A percentile compares a stretch with the other conserved stretches of the same genome.
Conservation (phyloP, 2,329 filamentous ascomycete species). For the Penicillium sp. region DNA sequence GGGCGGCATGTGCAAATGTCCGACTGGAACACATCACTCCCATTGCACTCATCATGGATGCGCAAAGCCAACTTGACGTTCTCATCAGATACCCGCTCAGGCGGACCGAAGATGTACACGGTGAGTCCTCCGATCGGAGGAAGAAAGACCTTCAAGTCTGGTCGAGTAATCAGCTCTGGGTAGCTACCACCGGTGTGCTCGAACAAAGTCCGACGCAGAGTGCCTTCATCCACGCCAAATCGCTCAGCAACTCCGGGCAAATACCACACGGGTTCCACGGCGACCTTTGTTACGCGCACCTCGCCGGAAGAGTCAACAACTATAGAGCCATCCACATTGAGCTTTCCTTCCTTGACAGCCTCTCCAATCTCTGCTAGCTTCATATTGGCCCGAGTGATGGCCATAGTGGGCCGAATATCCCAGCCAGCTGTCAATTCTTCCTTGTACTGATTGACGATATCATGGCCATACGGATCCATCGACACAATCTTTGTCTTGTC, state of each 20-base stretch:
- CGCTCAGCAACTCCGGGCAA: slow-evolving; percentile 83
- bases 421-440: slow-evolving; percentile 67
- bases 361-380: slow-evolving; percentile 92
- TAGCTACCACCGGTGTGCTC: slow-evolving; percentile 96
- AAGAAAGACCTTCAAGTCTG: slow-evolving; percentile 92
- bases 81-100: slow-evolving; percentile 87
- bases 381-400: slow-evolving; percentile 91
- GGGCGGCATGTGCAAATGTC: slow-evolving; percentile 94
- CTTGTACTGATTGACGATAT: slow-evolving; percentile 77
- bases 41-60: slow-evolving; percentile 88
- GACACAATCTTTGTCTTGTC: slow-evolving; percentile 93
- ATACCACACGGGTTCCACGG: slow-evolving; percentile 92
- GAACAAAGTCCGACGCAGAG: slow-evolving; percentile 80
- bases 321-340: slow-evolving; percentile 81
- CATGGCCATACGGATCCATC: slow-evolving; percentile 92
- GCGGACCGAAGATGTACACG: slow-evolving; percentile 95
- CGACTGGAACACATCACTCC: slow-evolving; percentile 94
- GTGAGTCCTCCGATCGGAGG: slow-evolving; percentile 94
- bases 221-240: slow-evolving; percentile 88
- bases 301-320: slow-evolving; percentile 84
- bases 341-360: slow-evolving; percentile 73
- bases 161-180: slow-evolving; percentile 90
- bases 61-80: slow-evolving; percentile 77
- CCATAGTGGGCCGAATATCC: slow-evolving; percentile 86
- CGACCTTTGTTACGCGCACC: slow-evolving; percentile 91